Percentiles rank a stretch among this genome's conserved stretches.
Conservation (phyloP, 2,329 filamentous ascomycete species). For the Fusarium sp. region DNA sequence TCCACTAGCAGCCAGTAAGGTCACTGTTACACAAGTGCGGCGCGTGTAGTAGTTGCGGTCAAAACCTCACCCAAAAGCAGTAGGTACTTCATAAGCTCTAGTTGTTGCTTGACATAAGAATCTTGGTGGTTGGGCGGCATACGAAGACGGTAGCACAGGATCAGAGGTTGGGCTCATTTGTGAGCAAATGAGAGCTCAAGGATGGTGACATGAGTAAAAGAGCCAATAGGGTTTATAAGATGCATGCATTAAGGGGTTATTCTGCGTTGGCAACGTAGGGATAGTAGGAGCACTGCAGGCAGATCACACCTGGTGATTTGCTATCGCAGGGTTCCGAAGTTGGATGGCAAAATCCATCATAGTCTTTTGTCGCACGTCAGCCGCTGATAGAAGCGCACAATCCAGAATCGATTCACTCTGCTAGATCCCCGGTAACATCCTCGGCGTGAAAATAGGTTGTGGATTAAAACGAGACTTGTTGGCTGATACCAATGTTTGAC, state of each 20-base stretch:
- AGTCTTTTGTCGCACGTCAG: not conserved
- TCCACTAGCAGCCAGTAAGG: conserved; percentile 4
- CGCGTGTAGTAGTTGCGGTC: conserved; percentile 8
- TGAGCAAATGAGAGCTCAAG: not conserved
- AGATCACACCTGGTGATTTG: conserved; percentile 1
- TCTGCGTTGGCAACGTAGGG: conserved; percentile 5
- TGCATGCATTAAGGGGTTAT: conserved; percentile 6
- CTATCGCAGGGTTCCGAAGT: not conserved
- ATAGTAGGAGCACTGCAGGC: not conserved
- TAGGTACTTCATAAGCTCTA: not conserved
- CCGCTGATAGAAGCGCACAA: not conserved
- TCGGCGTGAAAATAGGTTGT: not conserved
- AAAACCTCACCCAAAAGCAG: not conserved
- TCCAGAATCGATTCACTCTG: not conserved
- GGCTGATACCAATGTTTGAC: not conserved
- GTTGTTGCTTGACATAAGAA: not conserved
- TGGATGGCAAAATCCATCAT: not conserved
- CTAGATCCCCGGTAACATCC: not conserved
- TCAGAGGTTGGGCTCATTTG: not conserved
- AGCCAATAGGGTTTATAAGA: not conserved
- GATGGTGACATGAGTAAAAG: not conserved
- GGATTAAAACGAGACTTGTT: not conserved
- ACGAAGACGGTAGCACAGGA: conserved; percentile 13
- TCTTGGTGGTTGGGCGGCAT: conserved; percentile 8
- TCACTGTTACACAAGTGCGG: conserved; percentile 27